These are phyloP conservation scores for Fusarium sp. DNA, from an alignment of 2,329 filamentous ascomycete species.

Conservation along the genomic window DNA sequence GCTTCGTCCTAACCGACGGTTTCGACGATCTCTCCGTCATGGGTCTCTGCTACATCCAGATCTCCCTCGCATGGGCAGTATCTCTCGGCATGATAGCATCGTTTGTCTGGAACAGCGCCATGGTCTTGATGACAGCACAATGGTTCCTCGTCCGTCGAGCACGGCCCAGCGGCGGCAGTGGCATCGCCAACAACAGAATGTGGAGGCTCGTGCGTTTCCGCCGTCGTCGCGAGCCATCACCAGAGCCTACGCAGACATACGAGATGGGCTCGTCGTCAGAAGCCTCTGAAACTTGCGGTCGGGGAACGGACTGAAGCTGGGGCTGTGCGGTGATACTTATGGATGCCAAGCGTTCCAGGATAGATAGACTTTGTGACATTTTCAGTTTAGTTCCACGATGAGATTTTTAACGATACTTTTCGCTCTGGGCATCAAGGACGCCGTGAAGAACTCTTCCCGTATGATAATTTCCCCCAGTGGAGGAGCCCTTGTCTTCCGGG, in stretches of 20 bases:
- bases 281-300: background rate
- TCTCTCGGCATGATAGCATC: conserved; percentile 9
- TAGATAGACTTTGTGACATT: background rate
- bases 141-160: conserved; percentile 14
- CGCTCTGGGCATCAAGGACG: background rate
- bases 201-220: conserved; percentile 4
- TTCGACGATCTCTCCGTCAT: conserved; percentile 1
- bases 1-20: background rate
- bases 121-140: conserved; percentile 13
- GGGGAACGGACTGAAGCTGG: background rate
- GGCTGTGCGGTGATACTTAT: background rate
- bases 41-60: conserved; percentile 8
- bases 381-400: background rate
- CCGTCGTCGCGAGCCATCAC: rapidly evolving
- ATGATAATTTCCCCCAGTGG: background rate
- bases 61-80: background rate
- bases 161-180: background rate
- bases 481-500: background rate
- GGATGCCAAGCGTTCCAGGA: background rate
- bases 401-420: background rate
- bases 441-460: background rate
- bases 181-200: background rate
- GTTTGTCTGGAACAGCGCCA: conserved; percentile 15
- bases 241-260: background rate
- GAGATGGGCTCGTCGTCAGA: conserved; percentile 4